These are phyloP conservation scores for Aureobasidium sp. DNA, from an alignment of 2,329 filamentous ascomycete genomes.

Conservation along the genomic window DNA sequence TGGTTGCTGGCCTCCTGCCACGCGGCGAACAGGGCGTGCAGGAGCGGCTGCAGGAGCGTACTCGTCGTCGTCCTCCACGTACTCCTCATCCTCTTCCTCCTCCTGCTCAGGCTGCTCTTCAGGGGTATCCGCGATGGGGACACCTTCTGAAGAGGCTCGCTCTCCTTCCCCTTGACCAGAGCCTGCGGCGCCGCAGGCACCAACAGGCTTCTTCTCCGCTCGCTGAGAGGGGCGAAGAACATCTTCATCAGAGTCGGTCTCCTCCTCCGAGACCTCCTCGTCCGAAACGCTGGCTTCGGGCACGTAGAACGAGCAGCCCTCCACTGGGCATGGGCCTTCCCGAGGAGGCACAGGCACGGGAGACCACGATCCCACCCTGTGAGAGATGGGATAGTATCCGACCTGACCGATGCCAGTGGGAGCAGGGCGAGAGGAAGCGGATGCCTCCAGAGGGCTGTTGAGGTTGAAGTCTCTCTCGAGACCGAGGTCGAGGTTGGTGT, in stretches of 20 bases:
- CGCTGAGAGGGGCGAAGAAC: neutral
- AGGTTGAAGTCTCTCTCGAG: neutral
- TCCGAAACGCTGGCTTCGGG: neutral
- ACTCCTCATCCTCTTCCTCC: neutral
- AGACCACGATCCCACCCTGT: no score
- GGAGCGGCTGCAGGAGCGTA: neutral
- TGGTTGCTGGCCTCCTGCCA: neutral
- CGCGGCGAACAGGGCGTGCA: no score
- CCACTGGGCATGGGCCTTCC: neutral
- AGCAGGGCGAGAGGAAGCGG: neutral
- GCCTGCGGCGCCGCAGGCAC: neutral
- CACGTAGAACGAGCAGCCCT: neutral
- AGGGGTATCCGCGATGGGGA: neutral
- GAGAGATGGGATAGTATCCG: no score
- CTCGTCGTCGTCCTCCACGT: constrained; percentile 1
- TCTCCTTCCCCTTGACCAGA: neutral
- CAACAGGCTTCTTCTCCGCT: neutral
- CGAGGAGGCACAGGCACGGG: no score
- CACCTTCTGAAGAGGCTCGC: neutral
- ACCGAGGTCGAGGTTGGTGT: neutral
- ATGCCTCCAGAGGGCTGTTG: neutral
- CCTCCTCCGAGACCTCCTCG: neutral
- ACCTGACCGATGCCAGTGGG: neutral
- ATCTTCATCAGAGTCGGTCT: neutral
- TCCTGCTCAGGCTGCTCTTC: neutral